These are phyloP conservation scores for Laetiporus sulphureus DNA, from an alignment of 1,284 basidiomycete genomes.

Conservation along the genomic window DNA sequence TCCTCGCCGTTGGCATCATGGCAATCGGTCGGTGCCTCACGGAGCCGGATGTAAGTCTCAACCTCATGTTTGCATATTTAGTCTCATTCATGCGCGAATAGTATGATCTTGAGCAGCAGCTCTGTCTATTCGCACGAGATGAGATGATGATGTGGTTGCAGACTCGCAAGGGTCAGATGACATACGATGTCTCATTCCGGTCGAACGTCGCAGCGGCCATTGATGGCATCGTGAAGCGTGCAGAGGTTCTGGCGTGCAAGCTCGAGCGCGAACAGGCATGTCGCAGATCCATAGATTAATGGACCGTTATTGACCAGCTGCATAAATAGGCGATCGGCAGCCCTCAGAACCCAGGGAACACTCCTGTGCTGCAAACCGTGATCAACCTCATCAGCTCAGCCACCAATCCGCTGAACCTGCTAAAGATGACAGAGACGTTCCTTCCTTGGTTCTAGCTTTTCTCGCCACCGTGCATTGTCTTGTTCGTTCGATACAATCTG, in stretches of 20 bases:
- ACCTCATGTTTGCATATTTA: background rate
- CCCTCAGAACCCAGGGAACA: conserved; percentile 31
- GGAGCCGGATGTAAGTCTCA: conserved; percentile 82
- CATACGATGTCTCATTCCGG: conserved; percentile 58
- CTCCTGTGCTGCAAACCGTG: conserved; percentile 75
- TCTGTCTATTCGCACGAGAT: conserved; percentile 89
- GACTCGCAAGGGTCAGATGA: conserved; percentile 39
- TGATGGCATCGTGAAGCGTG: conserved; percentile 78
- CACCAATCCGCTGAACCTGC: conserved; percentile 70
- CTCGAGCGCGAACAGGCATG: conserved; percentile 73
- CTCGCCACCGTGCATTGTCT: background rate
- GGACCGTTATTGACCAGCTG: background rate
- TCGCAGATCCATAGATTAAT: background rate
- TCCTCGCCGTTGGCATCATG: conserved; percentile 83
- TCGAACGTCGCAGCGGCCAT: conserved; percentile 70
- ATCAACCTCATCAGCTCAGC: conserved; percentile 78
- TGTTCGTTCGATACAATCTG: no score
- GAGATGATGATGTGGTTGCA: conserved; percentile 79
- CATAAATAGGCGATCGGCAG: conserved; percentile 18
- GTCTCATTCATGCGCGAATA: conserved; percentile 26
- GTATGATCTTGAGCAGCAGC: conserved; percentile 85
- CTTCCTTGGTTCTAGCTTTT: conserved; percentile 73
- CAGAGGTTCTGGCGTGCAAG: conserved; percentile 83
- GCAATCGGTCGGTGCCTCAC: conserved; percentile 89
- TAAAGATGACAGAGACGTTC: conserved; percentile 77